Percentiles rank a stretch among this genome's conserved stretches.
Evolutionary conservation across 2,329 filamentous ascomycete species (phyloP).

Genomic region (Calonectria fujianensis): DNA sequence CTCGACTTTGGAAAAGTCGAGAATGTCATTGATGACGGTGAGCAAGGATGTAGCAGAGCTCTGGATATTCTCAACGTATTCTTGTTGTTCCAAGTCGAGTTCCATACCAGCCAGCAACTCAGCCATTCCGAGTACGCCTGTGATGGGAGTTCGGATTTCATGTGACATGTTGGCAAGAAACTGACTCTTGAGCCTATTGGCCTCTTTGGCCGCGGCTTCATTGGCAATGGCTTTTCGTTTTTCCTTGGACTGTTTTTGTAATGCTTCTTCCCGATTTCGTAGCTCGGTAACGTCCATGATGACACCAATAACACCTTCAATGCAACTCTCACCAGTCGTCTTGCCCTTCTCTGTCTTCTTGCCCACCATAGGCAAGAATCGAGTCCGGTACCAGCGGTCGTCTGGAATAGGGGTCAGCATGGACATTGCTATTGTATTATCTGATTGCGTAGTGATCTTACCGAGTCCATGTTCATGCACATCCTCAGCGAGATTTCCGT

Average conservation of each 20-base stretch:
- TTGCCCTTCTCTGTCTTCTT: constrained; percentile 73
- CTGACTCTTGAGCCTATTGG: constrained; percentile 86
- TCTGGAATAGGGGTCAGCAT: constrained; percentile 59
- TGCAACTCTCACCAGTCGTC: constrained; percentile 65
- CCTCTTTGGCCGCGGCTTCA: constrained; percentile 86
- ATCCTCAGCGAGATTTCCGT: constrained; percentile 76
- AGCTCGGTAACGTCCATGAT: constrained; percentile 87
- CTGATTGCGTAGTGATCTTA: constrained; percentile 50
- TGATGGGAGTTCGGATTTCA: constrained; percentile 77
- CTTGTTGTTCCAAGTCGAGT: constrained; percentile 81
- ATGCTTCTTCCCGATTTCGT: constrained; percentile 77
- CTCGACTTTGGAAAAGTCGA: constrained; percentile 92
- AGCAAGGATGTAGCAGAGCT: constrained; percentile 87
- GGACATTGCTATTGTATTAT: background rate
- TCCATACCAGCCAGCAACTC: constrained; percentile 82
- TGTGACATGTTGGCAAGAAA: constrained; percentile 78
- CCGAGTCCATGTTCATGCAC: constrained; percentile 78
- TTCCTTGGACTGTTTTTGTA: constrained; percentile 79
- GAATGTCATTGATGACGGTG: constrained; percentile 92
- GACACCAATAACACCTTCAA: constrained; percentile 86
- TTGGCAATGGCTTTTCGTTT: constrained; percentile 83
- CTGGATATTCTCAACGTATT: constrained; percentile 86
- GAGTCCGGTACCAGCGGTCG: constrained; percentile 81
- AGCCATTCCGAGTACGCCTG: constrained; percentile 87
- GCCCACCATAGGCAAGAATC: constrained; percentile 79